Evolutionary conservation across 73 alveolate species (phyloP).

Genomic region (Paramecium sexaurelia): DNA sequence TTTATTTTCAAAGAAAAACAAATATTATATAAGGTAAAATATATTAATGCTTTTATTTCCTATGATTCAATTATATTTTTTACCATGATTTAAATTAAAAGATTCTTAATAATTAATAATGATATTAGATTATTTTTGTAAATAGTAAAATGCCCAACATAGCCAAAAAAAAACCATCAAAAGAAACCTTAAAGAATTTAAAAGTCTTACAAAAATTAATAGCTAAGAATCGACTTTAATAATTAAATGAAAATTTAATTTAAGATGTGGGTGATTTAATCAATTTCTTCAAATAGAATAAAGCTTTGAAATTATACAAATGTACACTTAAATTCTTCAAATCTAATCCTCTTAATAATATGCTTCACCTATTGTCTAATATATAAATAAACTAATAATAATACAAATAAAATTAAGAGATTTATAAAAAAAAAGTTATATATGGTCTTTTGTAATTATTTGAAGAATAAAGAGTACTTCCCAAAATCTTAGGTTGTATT

Average conservation of each 20-base stretch:
- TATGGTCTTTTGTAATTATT: neutral
- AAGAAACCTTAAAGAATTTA: neutral
- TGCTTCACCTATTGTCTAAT: neutral
- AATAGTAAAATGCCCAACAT: neutral
- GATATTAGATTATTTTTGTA: neutral
- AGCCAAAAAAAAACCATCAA: neutral
- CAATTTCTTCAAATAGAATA: neutral
- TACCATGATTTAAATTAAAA: neutral
- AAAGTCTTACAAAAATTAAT: neutral
- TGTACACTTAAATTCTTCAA: neutral
- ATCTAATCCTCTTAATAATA: neutral
- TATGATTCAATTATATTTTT: neutral
- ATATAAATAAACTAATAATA: neutral
- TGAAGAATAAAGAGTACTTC: neutral
- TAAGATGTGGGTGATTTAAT: neutral
- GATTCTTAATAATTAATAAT: neutral
- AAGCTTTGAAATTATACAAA: neutral
- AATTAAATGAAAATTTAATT: neutral
- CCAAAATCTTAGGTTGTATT: neutral
- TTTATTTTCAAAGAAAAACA: too few species aligned
- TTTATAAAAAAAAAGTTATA: neutral
- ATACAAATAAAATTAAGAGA: neutral
- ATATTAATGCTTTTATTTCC: neutral
- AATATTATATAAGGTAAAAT: neutral
- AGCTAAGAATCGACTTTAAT: neutral